Evolutionary conservation across 177 flowering plant genomes (phyloP).

Genomic region (Vitis hybrid): DNA sequence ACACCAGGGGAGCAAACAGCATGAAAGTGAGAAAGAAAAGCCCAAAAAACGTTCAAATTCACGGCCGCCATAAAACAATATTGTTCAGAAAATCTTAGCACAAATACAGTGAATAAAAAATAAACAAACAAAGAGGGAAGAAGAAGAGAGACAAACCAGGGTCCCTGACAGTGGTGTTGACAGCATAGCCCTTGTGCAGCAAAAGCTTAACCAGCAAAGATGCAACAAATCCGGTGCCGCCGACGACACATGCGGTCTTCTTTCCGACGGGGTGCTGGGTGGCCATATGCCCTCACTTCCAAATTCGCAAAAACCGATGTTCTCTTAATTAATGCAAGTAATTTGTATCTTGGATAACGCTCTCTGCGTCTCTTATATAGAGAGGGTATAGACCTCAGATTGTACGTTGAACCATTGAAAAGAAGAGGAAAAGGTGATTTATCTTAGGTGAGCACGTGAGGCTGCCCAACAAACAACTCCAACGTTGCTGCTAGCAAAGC

Average conservation of each 20-base stretch:
- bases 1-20: too few species aligned
- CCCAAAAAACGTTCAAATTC: too few species aligned
- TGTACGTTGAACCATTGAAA: neutral
- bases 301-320: neutral
- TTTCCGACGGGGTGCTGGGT: slow-evolving; percentile 7
- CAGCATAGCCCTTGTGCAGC: slow-evolving; percentile 64
- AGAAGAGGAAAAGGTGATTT: neutral
- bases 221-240: slow-evolving; percentile 65
- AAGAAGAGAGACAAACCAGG: slow-evolving; percentile 37
- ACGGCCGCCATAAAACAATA: too few species aligned
- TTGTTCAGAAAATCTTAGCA: neutral
- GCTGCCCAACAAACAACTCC: slow-evolving; percentile 6
- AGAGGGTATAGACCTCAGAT: too few species aligned
- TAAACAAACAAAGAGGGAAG: neutral
- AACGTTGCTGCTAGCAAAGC: neutral
- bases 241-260: slow-evolving; percentile 64
- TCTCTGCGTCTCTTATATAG: neutral
- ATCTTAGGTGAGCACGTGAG: slow-evolving; percentile 33
- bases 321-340: neutral
- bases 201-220: slow-evolving; percentile 48
- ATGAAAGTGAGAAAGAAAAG: too few species aligned
- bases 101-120: neutral
- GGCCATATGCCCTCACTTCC: slow-evolving; percentile 11
- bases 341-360: neutral
- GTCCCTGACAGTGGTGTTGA: slow-evolving; percentile 66